Conservation (phyloP, 169 alveolate genomes). For the Cryptosporidium andersoni region DNA sequence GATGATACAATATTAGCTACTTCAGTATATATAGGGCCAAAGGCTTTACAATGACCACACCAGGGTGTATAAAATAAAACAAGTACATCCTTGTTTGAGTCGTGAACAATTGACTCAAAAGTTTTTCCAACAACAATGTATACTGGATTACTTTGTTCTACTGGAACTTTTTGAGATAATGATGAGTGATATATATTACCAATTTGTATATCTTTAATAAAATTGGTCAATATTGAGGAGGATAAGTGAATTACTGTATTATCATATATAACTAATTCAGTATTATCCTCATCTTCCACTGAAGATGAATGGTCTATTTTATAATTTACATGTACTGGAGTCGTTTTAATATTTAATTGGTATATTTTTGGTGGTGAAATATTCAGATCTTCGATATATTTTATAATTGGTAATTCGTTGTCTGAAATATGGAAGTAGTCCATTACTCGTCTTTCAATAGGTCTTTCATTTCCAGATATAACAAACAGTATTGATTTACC, state of each 20-base stretch:
- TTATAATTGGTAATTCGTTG: conserved; percentile 25
- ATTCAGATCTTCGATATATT: conserved; percentile 25
- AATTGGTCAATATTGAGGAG: conserved; percentile 39
- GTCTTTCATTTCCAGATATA: conserved; percentile 64
- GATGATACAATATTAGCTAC: conserved; percentile 81
- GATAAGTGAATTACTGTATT: conserved; percentile 53
- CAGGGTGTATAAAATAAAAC: conserved; percentile 89
- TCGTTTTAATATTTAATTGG: conserved; percentile 33
- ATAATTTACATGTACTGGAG: neutral
- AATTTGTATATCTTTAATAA: conserved; percentile 38
- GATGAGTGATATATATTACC: conserved; percentile 31
- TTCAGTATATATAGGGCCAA: conserved; percentile 85
- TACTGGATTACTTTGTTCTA: conserved; percentile 71
- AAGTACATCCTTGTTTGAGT: conserved; percentile 80
- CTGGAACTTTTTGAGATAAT: conserved; percentile 36
- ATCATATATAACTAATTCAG: conserved; percentile 43
- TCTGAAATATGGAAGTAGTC: conserved; percentile 55
- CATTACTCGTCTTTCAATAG: conserved; percentile 57
- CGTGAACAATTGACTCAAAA: conserved; percentile 80
- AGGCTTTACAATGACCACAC: conserved; percentile 89
- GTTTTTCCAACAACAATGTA: conserved; percentile 81
- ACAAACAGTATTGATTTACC: conserved; percentile 29
- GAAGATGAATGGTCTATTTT: conserved; percentile 3
- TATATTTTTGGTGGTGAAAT: conserved; percentile 57
- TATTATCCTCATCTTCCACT: conserved; percentile 29